These are phyloP conservation scores for Macrophomina pseudophaseolina DNA, from an alignment of 2,329 filamentous ascomycete species.

Conservation along the genomic window DNA sequence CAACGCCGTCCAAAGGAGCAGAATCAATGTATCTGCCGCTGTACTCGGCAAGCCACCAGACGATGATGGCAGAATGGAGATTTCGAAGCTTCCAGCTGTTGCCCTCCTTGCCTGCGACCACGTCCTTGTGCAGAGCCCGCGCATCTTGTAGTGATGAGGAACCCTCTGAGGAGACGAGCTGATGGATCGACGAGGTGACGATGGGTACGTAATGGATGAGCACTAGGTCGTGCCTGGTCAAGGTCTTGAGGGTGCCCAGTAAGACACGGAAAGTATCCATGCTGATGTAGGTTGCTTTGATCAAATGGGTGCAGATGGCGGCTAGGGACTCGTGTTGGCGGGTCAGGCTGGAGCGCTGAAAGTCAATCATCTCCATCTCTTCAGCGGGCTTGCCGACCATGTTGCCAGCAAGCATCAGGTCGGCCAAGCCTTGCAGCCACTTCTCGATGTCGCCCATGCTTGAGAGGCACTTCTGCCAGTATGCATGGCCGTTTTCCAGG, in stretches of 20 bases:
- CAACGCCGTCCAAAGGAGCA: conserved; percentile 61
- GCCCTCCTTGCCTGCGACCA: conserved; percentile 70
- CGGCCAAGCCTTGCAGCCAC: conserved; percentile 76
- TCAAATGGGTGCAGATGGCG: conserved; percentile 77
- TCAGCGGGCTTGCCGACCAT: conserved; percentile 71
- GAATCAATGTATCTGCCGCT: conserved; percentile 86
- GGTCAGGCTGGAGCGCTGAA: conserved; percentile 78
- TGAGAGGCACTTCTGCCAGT: conserved; percentile 74
- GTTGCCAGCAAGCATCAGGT: conserved; percentile 75
- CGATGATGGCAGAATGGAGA: conserved; percentile 77
- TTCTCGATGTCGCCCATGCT: conserved; percentile 77
- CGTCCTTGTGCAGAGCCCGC: conserved; percentile 69
- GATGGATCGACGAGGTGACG: conserved; percentile 64
- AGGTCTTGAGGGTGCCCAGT: conserved; percentile 68
- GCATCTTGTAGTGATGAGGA: conserved; percentile 67
- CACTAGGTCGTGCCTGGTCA: conserved; percentile 77
- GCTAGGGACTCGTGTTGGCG: conserved; percentile 90
- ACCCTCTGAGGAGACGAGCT: conserved; percentile 21
- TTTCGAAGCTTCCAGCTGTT: conserved; percentile 74
- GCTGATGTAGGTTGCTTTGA: conserved; percentile 75
- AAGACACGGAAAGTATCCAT: conserved; percentile 76
- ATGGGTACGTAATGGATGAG: conserved; percentile 82
- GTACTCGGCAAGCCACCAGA: conserved; percentile 93
- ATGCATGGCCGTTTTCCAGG: conserved; percentile 62
- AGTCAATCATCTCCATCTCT: conserved; percentile 74